These are phyloP conservation scores for Calocybe cyanea DNA, from an alignment of 768 basidiomycete genomes.

Conservation along the genomic window DNA sequence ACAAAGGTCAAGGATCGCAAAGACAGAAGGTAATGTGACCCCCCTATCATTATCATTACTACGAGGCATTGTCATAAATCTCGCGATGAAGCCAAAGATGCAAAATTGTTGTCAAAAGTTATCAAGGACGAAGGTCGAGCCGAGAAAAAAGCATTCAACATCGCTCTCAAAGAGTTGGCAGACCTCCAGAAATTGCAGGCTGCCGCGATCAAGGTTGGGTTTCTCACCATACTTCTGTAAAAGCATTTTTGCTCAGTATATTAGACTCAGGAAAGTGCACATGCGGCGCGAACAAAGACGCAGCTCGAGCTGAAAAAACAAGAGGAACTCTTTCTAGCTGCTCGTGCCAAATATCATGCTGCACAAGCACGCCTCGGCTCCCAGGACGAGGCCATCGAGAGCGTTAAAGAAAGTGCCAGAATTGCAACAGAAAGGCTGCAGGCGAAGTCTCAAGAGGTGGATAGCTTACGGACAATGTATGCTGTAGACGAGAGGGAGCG, in stretches of 20 bases:
- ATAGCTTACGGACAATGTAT: conserved; percentile 59
- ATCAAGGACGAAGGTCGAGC: conserved; percentile 66
- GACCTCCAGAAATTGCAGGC: conserved; percentile 71
- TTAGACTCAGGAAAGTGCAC: conserved; percentile 57
- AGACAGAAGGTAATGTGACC: conserved; percentile 40
- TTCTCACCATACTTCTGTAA: background rate
- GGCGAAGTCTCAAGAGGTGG: conserved; percentile 72
- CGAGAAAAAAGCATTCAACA: conserved; percentile 58
- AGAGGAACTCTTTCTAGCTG: conserved; percentile 56
- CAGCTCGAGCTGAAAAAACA: conserved; percentile 58
- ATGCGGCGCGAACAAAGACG: conserved; percentile 48
- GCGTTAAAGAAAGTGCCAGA: conserved; percentile 46
- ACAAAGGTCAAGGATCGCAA: conserved; percentile 48
- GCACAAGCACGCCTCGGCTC: conserved; percentile 44
- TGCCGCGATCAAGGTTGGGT: conserved; percentile 50
- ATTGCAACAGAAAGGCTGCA: conserved; percentile 60
- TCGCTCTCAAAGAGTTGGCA: conserved; percentile 62
- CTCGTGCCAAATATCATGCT: conserved; percentile 56
- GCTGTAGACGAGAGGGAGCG: conserved; percentile 72
- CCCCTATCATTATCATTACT: too few species aligned
- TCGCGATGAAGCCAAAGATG: background rate
- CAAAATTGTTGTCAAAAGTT: conserved; percentile 43
- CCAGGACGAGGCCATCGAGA: conserved; percentile 46
- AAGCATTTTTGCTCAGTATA: background rate
- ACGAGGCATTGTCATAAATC: too few species aligned